Evolutionary conservation across 2,329 filamentous ascomycete genomes (phyloP), one percentile per base, ranked within the genome.

Genomic region (Sarocladium oryzae): DNA sequence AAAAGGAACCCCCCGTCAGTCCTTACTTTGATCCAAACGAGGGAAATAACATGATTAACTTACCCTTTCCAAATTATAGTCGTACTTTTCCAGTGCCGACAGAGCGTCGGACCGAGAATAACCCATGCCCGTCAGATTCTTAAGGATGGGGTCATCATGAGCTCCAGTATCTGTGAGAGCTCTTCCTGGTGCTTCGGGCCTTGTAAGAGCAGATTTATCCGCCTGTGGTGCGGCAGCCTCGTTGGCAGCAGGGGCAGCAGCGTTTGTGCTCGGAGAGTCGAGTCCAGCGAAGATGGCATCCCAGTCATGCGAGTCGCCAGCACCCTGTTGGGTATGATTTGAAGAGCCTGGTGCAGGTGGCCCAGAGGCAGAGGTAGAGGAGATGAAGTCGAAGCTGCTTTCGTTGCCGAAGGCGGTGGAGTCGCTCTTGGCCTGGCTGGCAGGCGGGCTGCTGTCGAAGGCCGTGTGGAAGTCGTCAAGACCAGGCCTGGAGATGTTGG

Each of bases 11-110:
- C n/a, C n/a, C n/a, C n/a, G n/a, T n/a, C n/a, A n/a, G n/a, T n/a
- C n/a, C n/a, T n/a, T n/a, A n/a, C n/a, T n/a, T n/a, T n/a, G n/a
- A n/a, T n/a, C n/a, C n/a, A n/a, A n/a, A n/a, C n/a, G n/a, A n/a
- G 16, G 20, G 1, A 4, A 13, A 28, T 35, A 46, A 57, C 51
- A 26, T 4, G 13, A 9, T 36, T 16, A 24, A 74, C 83, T 72
- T 71, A 96, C 92, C 81, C 88, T 89, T 69, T 96, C 90, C 65
- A 96, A 78, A 67, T 96, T 93, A 70, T 97, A 96, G 71, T 97
- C 90, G 66, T 88, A 96, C 67, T 92, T 91, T 74, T 97, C 92
- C 64, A 97, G 71, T 21, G 93, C 92, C 48, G 76, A 75, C 32
- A 96, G 71, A 15, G 89, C 87, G 49, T 88, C 83, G 7, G 76